These are phyloP conservation scores for Puccinia triticina DNA, from an alignment of 1,284 basidiomycete genomes.

Conservation along the genomic window DNA sequence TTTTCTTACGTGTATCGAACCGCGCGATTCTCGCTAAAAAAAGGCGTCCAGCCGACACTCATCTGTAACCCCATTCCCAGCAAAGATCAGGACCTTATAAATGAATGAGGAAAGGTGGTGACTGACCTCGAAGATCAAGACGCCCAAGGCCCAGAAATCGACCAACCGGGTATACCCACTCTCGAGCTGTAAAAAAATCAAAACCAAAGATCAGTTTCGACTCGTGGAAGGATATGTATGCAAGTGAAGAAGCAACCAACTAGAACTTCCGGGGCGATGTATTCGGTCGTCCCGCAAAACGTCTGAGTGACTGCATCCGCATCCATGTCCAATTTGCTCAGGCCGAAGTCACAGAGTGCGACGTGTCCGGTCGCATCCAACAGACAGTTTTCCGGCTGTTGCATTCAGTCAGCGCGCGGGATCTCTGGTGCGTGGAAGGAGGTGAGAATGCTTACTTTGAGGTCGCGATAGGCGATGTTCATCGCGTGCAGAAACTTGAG, in stretches of 20 bases:
- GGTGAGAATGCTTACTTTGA: conserved; percentile 16
- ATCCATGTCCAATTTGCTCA: conserved; percentile 60
- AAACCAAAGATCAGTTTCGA: neutral
- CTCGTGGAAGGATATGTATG: neutral
- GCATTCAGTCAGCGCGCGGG: too few species aligned
- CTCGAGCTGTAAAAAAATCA: conserved; percentile 56
- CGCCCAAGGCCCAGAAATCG: conserved; percentile 62
- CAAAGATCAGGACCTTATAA: neutral
- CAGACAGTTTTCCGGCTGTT: conserved; percentile 59
- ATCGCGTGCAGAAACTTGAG: conserved; percentile 57
- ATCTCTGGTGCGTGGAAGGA: neutral
- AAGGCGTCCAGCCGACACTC: conserved; percentile 62
- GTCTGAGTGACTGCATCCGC: conserved; percentile 61
- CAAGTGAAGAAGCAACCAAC: conserved; percentile 26
- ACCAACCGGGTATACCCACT: conserved; percentile 61
- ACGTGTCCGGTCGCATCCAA: conserved; percentile 59
- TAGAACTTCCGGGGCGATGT: conserved; percentile 61
- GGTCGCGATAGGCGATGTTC: conserved; percentile 58
- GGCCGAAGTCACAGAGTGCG: conserved; percentile 60
- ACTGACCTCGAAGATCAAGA: conserved; percentile 53
- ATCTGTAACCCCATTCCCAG: conserved; percentile 55
- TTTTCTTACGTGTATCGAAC: conserved; percentile 51
- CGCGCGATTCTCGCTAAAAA: conserved; percentile 60
- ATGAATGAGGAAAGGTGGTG: neutral
- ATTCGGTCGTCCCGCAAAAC: conserved; percentile 62